A percentile compares a stretch with the other conserved stretches of the same genome.
These are phyloP conservation scores for Leccinum sublutescens DNA, from an alignment of 768 basidiomycete genomes.

Conservation along the genomic window DNA sequence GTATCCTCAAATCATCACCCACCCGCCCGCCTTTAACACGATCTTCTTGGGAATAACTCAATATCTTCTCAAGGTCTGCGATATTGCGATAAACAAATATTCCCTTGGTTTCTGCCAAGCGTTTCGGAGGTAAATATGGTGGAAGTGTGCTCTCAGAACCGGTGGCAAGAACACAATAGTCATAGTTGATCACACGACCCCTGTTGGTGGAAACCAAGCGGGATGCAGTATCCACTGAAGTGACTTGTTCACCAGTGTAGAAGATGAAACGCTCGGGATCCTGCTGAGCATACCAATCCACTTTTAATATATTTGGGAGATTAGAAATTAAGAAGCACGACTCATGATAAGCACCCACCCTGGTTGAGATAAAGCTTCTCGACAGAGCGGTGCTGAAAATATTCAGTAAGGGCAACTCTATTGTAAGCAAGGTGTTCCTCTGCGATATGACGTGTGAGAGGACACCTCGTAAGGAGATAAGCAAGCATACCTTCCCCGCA, in stretches of 20 bases:
- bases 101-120: conserved; percentile 45
- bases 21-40: conserved; percentile 37
- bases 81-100: conserved; percentile 74
- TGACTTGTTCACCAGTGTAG: conserved; percentile 48
- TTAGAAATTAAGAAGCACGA: background rate
- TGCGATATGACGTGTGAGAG: background rate
- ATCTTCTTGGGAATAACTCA: conserved; percentile 51
- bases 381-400: background rate
- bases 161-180: conserved; percentile 66
- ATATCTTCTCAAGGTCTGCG: conserved; percentile 62
- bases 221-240: conserved; percentile 35
- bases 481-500: background rate
- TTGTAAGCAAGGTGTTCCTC: background rate
- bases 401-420: background rate
- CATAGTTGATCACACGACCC: conserved; percentile 47
- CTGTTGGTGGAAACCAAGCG: conserved; percentile 49
- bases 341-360: conserved; percentile 19
- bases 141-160: conserved; percentile 67
- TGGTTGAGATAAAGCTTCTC: conserved; percentile 52
- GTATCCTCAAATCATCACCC: conserved; percentile 5
- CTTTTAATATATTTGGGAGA: conserved; percentile 25
- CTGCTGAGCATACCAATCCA: conserved; percentile 60
- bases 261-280: conserved; percentile 54
- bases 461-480: background rate
- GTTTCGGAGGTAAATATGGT: conserved; percentile 46